These are phyloP conservation scores for Microbotryum scabiosae DNA, from an alignment of 1,284 basidiomycete genomes.

Conservation along the genomic window DNA sequence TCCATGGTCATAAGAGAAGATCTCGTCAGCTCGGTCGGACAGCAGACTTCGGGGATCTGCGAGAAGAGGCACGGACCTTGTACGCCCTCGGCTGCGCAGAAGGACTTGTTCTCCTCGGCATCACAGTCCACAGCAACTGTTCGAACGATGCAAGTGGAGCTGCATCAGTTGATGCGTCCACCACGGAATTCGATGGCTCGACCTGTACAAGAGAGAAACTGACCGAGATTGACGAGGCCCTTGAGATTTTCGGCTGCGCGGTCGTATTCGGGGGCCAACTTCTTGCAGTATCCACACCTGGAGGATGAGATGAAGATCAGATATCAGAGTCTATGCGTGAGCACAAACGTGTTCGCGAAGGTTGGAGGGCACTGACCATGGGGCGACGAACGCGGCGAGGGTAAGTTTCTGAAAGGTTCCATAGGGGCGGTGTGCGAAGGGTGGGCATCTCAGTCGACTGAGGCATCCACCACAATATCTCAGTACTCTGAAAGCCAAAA, in stretches of 20 bases:
- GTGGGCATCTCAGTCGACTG: not conserved
- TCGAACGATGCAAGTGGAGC: not conserved
- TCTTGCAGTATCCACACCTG: slow-evolving; percentile 37
- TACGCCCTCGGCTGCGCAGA: slow-evolving; percentile 39
- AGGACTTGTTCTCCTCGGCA: slow-evolving; percentile 37
- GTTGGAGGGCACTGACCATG: slow-evolving; percentile 36
- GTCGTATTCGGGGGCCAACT: slow-evolving; percentile 39
- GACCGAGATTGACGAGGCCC: slow-evolving; percentile 41
- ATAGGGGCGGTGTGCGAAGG: too few relatives aligned
- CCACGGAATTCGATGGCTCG: not conserved
- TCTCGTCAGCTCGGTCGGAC: not conserved
- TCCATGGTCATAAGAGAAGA: not conserved
- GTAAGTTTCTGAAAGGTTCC: slow-evolving; percentile 37
- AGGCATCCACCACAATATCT: not conserved
- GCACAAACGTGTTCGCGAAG: not conserved
- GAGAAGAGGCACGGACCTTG: slow-evolving; percentile 28
- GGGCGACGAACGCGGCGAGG: slow-evolving; percentile 41
- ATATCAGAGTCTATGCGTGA: not conserved
- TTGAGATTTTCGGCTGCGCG: slow-evolving; percentile 38
- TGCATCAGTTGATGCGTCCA: not conserved
- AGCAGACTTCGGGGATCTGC: not conserved
- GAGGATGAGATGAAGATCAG: not conserved
- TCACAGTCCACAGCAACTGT: slow-evolving; percentile 40
- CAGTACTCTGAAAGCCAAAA: too few relatives aligned
- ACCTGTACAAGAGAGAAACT: not conserved